Percentiles rank a stretch among this genome's conserved stretches.
These are phyloP conservation scores for Ailanthus altissimus DNA, from an alignment of 345 rosid species.

Conservation along the genomic window DNA sequence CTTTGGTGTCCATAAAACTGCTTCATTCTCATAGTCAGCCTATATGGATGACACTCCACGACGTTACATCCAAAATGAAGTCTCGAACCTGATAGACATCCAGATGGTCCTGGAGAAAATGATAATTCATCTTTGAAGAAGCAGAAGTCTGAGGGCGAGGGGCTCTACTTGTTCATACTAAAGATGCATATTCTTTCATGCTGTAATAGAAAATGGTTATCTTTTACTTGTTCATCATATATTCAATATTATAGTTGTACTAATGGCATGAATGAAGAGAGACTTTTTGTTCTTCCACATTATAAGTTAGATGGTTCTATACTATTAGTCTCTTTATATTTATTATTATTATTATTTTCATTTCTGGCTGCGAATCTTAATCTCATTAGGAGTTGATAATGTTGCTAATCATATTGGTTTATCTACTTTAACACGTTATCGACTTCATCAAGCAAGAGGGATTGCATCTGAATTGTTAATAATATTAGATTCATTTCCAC, in stretches of 20 bases:
- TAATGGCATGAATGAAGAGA: neutral
- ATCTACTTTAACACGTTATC: neutral
- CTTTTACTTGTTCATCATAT: neutral
- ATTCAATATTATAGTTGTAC: neutral
- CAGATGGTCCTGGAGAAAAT: no score
- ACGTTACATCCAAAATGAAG: neutral
- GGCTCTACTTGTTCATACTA: neutral
- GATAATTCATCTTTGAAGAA: neutral
- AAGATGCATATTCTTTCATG: neutral
- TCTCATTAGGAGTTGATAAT: no score
- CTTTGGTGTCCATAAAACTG: neutral
- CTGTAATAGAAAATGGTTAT: neutral
- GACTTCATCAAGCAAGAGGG: neutral
- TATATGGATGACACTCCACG: neutral
- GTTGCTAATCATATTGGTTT: neutral
- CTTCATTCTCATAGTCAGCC: neutral
- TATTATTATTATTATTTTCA: neutral
- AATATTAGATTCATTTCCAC: no score
- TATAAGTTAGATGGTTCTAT: neutral
- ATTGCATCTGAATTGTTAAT: neutral
- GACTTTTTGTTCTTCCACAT: neutral
- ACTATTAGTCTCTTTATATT: neutral
- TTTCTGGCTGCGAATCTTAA: no score
- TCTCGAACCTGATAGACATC: neutral
- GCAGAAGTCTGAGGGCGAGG: neutral